phyloP scores from a whole-genome alignment of 1,284 basidiomycete genomes.

The Lentinus polychrous region DNA sequence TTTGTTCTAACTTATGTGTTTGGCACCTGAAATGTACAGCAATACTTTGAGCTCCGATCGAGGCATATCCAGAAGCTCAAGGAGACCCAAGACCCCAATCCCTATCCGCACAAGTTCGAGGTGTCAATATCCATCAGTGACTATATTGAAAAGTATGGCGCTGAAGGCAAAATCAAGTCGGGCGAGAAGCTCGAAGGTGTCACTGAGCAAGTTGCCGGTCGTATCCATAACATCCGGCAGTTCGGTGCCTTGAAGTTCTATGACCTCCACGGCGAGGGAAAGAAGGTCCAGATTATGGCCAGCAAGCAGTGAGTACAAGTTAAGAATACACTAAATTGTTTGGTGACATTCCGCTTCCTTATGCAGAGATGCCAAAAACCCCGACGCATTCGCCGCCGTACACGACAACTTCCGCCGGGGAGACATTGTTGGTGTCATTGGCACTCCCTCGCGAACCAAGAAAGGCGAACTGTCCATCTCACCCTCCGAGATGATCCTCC shows the following conservation, averaged over 20 bases:
- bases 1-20: neutral
- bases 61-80: conserved; percentile 85
- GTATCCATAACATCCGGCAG: conserved; percentile 87
- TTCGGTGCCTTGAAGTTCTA: conserved; percentile 87
- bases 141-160: conserved; percentile 76
- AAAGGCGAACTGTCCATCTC: conserved; percentile 94
- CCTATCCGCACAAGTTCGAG: conserved; percentile 99
- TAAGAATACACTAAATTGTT: neutral
- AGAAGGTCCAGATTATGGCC: conserved; percentile 95
- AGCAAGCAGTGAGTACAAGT: conserved; percentile 78
- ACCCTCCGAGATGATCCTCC: conserved; percentile 78
- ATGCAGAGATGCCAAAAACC: conserved; percentile 61
- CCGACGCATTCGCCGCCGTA: conserved; percentile 63
- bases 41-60: conserved; percentile 94
- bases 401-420: conserved; percentile 92
- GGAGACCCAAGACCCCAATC: conserved; percentile 81
- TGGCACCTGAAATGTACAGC: conserved; percentile 39
- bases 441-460: conserved; percentile 88
- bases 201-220: conserved; percentile 72
- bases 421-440: conserved; percentile 92
- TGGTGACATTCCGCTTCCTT: neutral
- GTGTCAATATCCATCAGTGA: conserved; percentile 74
- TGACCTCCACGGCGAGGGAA: conserved; percentile 89
- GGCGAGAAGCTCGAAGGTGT: conserved; percentile 52
- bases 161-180: conserved; percentile 60